Percentiles rank a stretch among this genome's conserved stretches.
phyloP scores from a whole-genome alignment of 345 rosid species.

The Salix koriyanagi region DNA sequence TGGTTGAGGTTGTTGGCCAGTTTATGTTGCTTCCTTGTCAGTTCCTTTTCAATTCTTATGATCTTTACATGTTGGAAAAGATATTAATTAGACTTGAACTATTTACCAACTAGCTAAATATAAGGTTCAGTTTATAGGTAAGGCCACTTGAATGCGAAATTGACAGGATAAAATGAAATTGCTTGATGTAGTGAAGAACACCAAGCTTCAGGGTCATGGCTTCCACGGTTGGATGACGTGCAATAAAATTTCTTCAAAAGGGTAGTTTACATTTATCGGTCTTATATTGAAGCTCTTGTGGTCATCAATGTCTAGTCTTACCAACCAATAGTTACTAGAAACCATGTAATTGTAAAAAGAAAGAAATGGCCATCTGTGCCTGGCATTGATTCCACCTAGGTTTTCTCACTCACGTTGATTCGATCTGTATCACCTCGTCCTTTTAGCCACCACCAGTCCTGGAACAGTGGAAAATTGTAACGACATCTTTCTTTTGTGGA shows the following conservation, averaged over 20 bases:
- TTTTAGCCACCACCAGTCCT: neutral
- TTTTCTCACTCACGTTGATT: neutral
- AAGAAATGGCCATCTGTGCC: neutral
- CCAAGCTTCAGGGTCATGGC: neutral
- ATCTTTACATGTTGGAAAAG: neutral
- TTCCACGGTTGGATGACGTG: neutral
- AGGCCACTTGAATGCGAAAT: neutral
- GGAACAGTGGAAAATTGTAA: neutral
- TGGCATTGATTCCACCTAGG: neutral
- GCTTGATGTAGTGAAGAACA: neutral
- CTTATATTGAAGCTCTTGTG: neutral
- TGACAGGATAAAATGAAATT: neutral
- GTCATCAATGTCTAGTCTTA: neutral
- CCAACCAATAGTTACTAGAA: neutral
- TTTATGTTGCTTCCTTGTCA: neutral
- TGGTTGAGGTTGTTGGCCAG: conserved; percentile 1
- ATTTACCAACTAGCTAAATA: neutral
- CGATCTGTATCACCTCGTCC: neutral
- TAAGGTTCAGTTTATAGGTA: neutral
- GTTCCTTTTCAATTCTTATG: neutral
- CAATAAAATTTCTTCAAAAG: neutral
- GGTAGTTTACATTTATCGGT: neutral
- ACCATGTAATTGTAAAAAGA: neutral
- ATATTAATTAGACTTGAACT: neutral
- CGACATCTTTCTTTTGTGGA: neutral